phyloP scores from a whole-genome alignment of 2,329 filamentous ascomycete genomes.

The Ascochyta rabiei region DNA sequence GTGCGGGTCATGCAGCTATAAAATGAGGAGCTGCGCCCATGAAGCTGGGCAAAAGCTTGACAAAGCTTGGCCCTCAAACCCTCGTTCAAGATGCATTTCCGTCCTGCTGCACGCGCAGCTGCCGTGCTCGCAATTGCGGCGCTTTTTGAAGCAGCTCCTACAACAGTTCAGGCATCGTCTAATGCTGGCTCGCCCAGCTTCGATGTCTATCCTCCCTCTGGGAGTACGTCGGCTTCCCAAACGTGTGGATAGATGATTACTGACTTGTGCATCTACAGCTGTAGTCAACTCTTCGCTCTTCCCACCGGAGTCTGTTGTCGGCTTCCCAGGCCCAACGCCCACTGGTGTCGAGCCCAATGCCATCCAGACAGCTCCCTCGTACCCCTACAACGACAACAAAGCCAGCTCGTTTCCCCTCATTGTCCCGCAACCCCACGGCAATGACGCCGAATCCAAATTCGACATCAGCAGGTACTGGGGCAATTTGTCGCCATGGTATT shows the following conservation, averaged over 20 bases:
- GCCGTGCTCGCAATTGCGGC: slow-evolving; percentile 21
- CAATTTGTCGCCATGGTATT: slow-evolving; percentile 40
- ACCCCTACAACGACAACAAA: slow-evolving; percentile 36
- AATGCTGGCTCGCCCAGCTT: slow-evolving; percentile 26
- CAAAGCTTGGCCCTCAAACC: slow-evolving; percentile 19
- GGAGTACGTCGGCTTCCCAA: slow-evolving; percentile 24
- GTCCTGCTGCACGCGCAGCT: slow-evolving; percentile 7
- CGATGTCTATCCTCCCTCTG: slow-evolving; percentile 32
- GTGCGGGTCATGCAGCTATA: slow-evolving; percentile 15
- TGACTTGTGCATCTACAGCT: slow-evolving; percentile 20
- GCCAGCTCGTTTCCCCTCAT: slow-evolving; percentile 32
- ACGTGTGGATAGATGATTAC: neutral
- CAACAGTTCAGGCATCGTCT: slow-evolving; percentile 21
- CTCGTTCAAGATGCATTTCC: slow-evolving; percentile 7
- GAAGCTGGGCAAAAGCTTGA: slow-evolving; percentile 31
- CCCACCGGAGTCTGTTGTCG: slow-evolving; percentile 35
- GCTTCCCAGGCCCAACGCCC: slow-evolving; percentile 39
- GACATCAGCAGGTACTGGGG: slow-evolving; percentile 42
- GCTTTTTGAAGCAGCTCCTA: slow-evolving; percentile 18
- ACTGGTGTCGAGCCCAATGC: slow-evolving; percentile 36
- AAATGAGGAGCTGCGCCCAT: slow-evolving; percentile 9
- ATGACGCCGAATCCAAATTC: slow-evolving; percentile 24
- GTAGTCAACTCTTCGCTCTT: slow-evolving; percentile 31
- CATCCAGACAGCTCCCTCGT: slow-evolving; percentile 35
- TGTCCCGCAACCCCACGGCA: slow-evolving; percentile 30